Conservation (phyloP, 1,284 basidiomycete genomes). For the Sanghuangporus weigelae region DNA sequence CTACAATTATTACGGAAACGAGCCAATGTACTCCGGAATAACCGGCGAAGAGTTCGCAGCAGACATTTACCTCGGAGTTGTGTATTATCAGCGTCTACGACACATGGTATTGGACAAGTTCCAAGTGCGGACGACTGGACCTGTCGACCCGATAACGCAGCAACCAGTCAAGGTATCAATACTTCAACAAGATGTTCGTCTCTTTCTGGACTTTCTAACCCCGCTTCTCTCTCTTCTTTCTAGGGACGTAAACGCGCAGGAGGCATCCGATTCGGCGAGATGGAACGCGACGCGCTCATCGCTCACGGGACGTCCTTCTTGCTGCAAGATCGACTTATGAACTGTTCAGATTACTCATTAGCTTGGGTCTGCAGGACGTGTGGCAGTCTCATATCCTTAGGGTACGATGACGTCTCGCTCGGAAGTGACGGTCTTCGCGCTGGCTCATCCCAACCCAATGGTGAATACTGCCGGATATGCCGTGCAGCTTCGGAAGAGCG, state of each 20-base stretch:
- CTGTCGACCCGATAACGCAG: slow-evolving; percentile 91
- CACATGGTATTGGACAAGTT: slow-evolving; percentile 99
- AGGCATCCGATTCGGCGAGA: slow-evolving; percentile 99
- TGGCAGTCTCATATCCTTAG: slow-evolving; percentile 92
- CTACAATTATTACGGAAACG: slow-evolving; percentile 99
- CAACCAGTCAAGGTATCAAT: slow-evolving; percentile 88
- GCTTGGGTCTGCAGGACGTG: slow-evolving; percentile 97
- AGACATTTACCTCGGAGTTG: slow-evolving; percentile 97
- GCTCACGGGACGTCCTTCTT: slow-evolving; percentile 98
- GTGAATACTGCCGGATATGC: slow-evolving; percentile 93
- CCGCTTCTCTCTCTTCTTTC: slow-evolving; percentile 5
- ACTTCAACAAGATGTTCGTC: slow-evolving; percentile 11
- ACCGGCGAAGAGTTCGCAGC: slow-evolving; percentile 98
- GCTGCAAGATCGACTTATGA: slow-evolving; percentile 98
- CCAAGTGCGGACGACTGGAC: slow-evolving; percentile 97
- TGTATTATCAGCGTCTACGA: slow-evolving; percentile 97
- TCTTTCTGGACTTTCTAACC: not conserved
- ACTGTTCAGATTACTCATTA: slow-evolving; percentile 99
- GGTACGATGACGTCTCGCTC: slow-evolving; percentile 81
- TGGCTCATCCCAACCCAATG: slow-evolving; percentile 56
- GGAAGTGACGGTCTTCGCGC: slow-evolving; percentile 42
- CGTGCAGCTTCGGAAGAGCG: slow-evolving; percentile 62
- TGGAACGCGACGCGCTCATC: slow-evolving; percentile 98
- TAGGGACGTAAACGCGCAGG: slow-evolving; percentile 97
- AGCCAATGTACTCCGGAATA: slow-evolving; percentile 99